These are phyloP conservation scores for Lignosus rhinocerotis DNA, from an alignment of 1,284 basidiomycete species.

Conservation along the genomic window DNA sequence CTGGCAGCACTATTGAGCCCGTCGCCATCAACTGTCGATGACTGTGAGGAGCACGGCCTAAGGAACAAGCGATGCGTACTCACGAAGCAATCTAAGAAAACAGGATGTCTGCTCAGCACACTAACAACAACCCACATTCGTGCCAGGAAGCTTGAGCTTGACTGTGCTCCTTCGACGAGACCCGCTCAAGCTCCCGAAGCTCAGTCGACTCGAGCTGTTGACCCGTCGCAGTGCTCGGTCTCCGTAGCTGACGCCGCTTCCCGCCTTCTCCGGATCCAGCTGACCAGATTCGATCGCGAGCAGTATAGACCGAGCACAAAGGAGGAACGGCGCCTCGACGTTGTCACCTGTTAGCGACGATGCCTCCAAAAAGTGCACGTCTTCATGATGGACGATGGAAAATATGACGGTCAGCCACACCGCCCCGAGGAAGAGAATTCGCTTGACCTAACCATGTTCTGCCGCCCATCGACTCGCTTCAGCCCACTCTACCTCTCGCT, in stretches of 20 bases:
- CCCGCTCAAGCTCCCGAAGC: conserved; percentile 75
- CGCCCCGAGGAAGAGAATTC: conserved; percentile 14
- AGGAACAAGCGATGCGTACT: conserved; percentile 12
- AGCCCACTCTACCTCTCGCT: conserved; percentile 91
- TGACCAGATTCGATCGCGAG: conserved; percentile 91
- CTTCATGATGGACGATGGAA: conserved; percentile 41
- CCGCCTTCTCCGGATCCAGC: conserved; percentile 91
- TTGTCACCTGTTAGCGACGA: conserved; percentile 94
- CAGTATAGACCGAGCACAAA: conserved; percentile 88
- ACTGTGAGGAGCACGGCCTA: conserved; percentile 14
- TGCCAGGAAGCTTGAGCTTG: conserved; percentile 60
- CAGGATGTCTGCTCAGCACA: conserved; percentile 5
- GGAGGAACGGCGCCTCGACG: conserved; percentile 89
- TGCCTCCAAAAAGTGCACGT: conserved; percentile 89
- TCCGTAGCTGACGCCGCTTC: conserved; percentile 94
- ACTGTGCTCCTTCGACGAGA: conserved; percentile 56
- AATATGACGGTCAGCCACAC: conserved; percentile 2
- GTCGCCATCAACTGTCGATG: conserved; percentile 5
- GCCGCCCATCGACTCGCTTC: conserved; percentile 95
- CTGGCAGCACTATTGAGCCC: background rate
- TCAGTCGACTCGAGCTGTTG: conserved; percentile 79
- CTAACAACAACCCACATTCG: conserved; percentile 42
- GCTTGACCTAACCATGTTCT: conserved; percentile 69
- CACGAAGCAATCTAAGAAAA: conserved; percentile 13
- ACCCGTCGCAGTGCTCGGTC: conserved; percentile 88